These are phyloP conservation scores for Sclerotinia spermophila DNA, from an alignment of 2,329 filamentous ascomycete genomes.

Conservation along the genomic window DNA sequence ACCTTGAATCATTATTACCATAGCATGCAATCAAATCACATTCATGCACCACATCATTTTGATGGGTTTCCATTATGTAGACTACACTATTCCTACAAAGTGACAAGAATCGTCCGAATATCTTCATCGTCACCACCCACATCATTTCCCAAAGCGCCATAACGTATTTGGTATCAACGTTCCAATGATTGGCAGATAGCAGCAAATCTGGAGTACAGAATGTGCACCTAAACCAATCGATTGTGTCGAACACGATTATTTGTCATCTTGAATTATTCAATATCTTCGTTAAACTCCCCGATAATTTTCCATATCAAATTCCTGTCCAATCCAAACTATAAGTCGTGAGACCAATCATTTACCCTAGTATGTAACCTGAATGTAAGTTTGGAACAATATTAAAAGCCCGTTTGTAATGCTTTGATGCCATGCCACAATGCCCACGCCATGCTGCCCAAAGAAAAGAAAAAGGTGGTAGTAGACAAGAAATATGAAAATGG, in stretches of 20 bases:
- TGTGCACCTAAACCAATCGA: background rate
- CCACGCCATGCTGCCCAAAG: background rate
- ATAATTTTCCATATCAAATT: background rate
- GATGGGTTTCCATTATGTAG: background rate
- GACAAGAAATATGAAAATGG: background rate
- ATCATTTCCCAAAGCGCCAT: background rate
- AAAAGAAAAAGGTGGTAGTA: background rate
- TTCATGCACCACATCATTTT: background rate
- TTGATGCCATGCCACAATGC: background rate
- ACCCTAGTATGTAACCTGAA: constrained; percentile 1
- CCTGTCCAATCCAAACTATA: background rate
- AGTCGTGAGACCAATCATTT: background rate
- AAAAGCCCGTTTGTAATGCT: background rate
- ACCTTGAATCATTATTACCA: background rate
- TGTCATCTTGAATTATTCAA: background rate
- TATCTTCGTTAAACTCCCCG: background rate
- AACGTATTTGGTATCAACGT: background rate
- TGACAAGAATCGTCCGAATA: background rate
- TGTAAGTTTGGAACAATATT: background rate
- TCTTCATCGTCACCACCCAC: background rate
- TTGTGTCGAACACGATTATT: background rate
- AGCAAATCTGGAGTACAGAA: background rate
- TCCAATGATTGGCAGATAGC: background rate
- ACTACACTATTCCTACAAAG: background rate
- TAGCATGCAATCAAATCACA: background rate